Base-by-base conservation (phyloP, 331 rosid genomes). In the Phaseolus coccineus region DNA sequence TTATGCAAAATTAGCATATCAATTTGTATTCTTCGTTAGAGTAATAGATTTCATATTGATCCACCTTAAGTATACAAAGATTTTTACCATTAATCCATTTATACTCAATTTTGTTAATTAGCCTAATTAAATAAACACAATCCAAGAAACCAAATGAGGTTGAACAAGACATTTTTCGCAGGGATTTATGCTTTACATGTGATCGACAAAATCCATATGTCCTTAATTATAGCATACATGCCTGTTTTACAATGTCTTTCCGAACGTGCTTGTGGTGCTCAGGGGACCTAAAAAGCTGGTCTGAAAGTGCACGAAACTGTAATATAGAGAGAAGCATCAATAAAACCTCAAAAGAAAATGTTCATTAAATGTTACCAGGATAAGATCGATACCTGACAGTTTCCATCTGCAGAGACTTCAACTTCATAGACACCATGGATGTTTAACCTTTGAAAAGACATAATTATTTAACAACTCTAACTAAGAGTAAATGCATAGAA, bases 341-440 rank as follows among this genome's bases (percentile, higher is more conserved):
- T 73, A 28, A 28, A 7, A 68, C 14, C 35, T 76, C 33, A 47
- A 58, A 55, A 46, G 2, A 19, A 8, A 14, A 59, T 59, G 39
- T 0, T 28, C 3, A 2, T 30, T 59, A 28, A 28, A 13, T 4
- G 40, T 30, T 59, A 28, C 2, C 0, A 2, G 28, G 3, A 77
- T 64, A 74, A 76, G 2, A 28, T 28, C 31, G 42, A 47, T 74
- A 92, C 98, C 93, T 91, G 98, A 71, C 98, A 94, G 74, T 91
- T 94, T 76, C 97, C 97, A 81, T 94, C 97, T 48, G 95, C 97
- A 52, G 98, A 88, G 64, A 92, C 93, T 88, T 87, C 89, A 69
- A 92, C 91, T 89, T 94, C 97, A 59, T 69, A 86, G 31, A 92
- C 89, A 81, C 97, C 89, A 64, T 88, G 84, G 50, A 87, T 79